These are phyloP conservation scores for Sporothrix brasiliensis DNA, from an alignment of 2,329 filamentous ascomycete genomes.

Conservation along the genomic window DNA sequence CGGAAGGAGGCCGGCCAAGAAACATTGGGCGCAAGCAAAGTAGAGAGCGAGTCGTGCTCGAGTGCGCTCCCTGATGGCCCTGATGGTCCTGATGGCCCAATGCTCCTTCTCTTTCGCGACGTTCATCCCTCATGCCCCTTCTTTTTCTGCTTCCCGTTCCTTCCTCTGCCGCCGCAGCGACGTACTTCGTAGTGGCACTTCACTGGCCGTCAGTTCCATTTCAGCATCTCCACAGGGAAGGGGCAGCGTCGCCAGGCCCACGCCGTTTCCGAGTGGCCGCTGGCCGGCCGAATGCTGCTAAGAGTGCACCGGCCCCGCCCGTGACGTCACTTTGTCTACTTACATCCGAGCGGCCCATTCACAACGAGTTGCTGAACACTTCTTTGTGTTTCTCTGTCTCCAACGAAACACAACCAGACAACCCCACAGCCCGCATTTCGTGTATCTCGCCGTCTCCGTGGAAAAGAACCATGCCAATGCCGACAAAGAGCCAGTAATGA, in stretches of 20 bases:
- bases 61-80: not conserved
- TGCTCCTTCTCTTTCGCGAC: not conserved
- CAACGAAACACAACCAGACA: not conserved
- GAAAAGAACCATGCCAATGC: not conserved
- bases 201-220: not conserved
- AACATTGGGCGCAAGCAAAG: not conserved
- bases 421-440: not conserved
- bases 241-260: conserved; percentile 11
- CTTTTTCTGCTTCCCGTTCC: not conserved
- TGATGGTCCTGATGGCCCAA: not conserved
- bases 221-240: not conserved
- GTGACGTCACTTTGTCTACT: conserved; percentile 24
- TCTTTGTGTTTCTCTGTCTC: not conserved
- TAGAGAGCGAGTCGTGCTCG: not conserved
- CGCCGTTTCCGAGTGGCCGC: conserved; percentile 18
- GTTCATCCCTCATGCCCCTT: too few relatives aligned
- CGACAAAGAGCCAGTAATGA: not conserved
- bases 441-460: not conserved
- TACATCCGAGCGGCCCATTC: conserved; percentile 14
- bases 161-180: not conserved
- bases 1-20: conserved; percentile 21
- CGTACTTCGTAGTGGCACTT: not conserved
- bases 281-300: conserved; percentile 24
- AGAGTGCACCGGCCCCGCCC: conserved; percentile 1
- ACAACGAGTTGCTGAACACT: not conserved